Evolutionary conservation across 108 stramenopile species (phyloP).

Genomic region (Fragilaria crotonensis): DNA sequence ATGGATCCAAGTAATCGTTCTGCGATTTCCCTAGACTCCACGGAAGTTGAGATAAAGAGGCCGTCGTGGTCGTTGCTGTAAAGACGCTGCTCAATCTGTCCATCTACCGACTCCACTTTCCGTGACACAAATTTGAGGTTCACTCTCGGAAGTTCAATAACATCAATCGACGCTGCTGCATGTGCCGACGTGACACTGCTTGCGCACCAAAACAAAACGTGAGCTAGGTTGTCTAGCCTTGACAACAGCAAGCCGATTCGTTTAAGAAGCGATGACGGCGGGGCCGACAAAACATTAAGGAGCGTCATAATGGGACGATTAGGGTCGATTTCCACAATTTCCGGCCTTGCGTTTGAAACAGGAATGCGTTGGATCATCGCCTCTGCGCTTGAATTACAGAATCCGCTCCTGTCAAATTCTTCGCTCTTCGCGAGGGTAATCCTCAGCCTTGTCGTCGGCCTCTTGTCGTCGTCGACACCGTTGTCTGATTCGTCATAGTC

Average conservation of each 20-base stretch:
- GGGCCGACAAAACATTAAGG: slow-evolving; percentile 82
- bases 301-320: slow-evolving; percentile 74
- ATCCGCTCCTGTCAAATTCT: slow-evolving; percentile 78
- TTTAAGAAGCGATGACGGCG: slow-evolving; percentile 79
- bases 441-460: slow-evolving; percentile 54
- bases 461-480: slow-evolving; percentile 27
- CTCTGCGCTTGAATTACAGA: slow-evolving; percentile 82
- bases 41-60: slow-evolving; percentile 86
- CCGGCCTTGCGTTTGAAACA: slow-evolving; percentile 33
- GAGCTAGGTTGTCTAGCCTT: slow-evolving; percentile 88
- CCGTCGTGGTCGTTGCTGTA: slow-evolving; percentile 95
- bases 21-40: slow-evolving; percentile 70
- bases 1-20: slow-evolving; percentile 77
- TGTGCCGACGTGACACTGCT: slow-evolving; percentile 58
- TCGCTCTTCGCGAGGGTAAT: slow-evolving; percentile 64
- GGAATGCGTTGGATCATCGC: slow-evolving; percentile 75
- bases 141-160: slow-evolving; percentile 93
- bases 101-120: slow-evolving; percentile 55
- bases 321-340: slow-evolving; percentile 42
- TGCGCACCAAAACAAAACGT: slow-evolving; percentile 93
- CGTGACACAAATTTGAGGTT: slow-evolving; percentile 89
- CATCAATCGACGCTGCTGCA: slow-evolving; percentile 72
- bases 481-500: slow-evolving; percentile 44
- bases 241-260: slow-evolving; percentile 84
- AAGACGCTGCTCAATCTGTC: slow-evolving; percentile 63